phyloP scores from a whole-genome alignment of 768 basidiomycete genomes.

The Amanita pseudoporphyria region DNA sequence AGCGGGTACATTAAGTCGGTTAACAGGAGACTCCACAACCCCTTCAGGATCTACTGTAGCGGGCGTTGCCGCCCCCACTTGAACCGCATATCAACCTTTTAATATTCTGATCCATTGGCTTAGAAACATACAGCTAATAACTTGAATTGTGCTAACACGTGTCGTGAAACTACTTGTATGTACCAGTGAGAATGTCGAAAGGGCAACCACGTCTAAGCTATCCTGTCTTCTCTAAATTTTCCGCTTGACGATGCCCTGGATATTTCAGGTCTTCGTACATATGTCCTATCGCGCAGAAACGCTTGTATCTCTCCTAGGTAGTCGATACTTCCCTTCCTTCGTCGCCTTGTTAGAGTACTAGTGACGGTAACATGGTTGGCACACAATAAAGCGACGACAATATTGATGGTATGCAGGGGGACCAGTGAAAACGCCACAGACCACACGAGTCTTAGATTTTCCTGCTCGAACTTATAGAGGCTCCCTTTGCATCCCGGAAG shows the following conservation, averaged over 20 bases:
- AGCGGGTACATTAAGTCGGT: neutral
- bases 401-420: conserved; percentile 50
- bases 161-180: no score
- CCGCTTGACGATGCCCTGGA: conserved; percentile 15
- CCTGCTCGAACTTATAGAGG: conserved; percentile 44
- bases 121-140: no score
- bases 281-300: neutral
- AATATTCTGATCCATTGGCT: no score
- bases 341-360: neutral
- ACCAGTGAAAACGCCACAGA: conserved; percentile 44
- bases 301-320: neutral
- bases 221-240: conserved; percentile 17
- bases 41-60: no score
- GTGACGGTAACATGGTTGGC: conserved; percentile 53
- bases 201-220: neutral
- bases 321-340: neutral
- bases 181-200: neutral
- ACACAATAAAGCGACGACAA: conserved; percentile 51
- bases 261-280: conserved; percentile 12
- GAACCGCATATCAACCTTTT: no score
- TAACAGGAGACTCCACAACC: neutral
- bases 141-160: no score
- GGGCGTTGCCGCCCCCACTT: no score
- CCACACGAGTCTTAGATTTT: conserved; percentile 38
- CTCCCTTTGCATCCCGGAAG: conserved; percentile 62